These are phyloP conservation scores for Pascua guehoae DNA, from an alignment of 1,284 basidiomycete species.

Conservation along the genomic window DNA sequence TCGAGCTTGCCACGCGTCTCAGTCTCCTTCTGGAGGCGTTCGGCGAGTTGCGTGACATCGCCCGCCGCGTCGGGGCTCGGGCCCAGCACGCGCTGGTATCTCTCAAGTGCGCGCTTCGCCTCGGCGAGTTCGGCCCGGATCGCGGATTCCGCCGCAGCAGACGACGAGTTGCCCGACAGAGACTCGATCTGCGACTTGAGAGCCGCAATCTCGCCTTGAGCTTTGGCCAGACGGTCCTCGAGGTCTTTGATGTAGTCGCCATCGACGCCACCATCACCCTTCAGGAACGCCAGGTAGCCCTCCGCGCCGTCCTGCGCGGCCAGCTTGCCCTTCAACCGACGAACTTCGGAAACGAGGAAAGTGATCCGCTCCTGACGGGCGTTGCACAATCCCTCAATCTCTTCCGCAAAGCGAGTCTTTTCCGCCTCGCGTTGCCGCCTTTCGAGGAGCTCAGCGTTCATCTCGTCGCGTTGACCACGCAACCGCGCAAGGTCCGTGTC, in stretches of 20 bases:
- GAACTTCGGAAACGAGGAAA: constrained; percentile 69
- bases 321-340: constrained; percentile 68
- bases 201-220: constrained; percentile 27
- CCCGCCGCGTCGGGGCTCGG: constrained; percentile 51
- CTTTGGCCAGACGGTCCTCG: constrained; percentile 56
- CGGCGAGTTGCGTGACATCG: constrained; percentile 56
- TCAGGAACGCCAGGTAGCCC: constrained; percentile 68
- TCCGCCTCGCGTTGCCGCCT: constrained; percentile 64
- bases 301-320: constrained; percentile 70
- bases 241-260: constrained; percentile 63
- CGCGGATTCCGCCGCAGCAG: constrained; percentile 15
- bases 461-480: constrained; percentile 75
- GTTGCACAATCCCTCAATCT: constrained; percentile 68
- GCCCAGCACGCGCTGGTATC: constrained; percentile 64
- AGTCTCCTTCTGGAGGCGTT: constrained; percentile 62
- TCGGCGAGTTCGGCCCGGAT: constrained; percentile 28
- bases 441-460: constrained; percentile 67
- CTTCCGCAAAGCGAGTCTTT: constrained; percentile 62
- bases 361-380: constrained; percentile 73
- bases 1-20: constrained; percentile 60
- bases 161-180: constrained; percentile 20
- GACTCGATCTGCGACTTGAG: constrained; percentile 24
- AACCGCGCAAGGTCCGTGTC: constrained; percentile 73
- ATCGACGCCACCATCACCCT: constrained; percentile 59
- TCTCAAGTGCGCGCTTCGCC: constrained; percentile 53